phyloP scores from a whole-genome alignment of 306 rosid genomes.

The Luffa acutangula region DNA sequence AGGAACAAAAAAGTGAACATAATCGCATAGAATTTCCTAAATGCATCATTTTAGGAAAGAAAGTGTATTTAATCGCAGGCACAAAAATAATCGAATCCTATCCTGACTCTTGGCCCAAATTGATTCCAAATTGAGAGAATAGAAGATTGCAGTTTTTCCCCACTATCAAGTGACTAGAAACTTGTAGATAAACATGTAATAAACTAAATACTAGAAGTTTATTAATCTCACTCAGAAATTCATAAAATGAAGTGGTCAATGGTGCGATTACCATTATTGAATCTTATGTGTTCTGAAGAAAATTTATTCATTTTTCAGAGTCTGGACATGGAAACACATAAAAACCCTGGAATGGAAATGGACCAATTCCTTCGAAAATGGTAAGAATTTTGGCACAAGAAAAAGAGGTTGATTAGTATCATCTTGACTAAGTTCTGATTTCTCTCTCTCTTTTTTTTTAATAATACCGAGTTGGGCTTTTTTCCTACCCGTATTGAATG shows the following conservation, averaged over 20 bases:
- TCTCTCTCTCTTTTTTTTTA: too few relatives aligned
- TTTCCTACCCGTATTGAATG: too few relatives aligned
- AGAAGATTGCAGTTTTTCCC: neutral
- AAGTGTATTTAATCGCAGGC: neutral
- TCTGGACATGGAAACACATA: too few relatives aligned
- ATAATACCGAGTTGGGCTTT: too few relatives aligned
- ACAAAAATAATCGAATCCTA: neutral
- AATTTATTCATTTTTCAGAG: too few relatives aligned
- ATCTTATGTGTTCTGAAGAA: too few relatives aligned
- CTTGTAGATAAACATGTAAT: neutral
- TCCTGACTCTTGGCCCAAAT: neutral
- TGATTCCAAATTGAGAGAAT: neutral
- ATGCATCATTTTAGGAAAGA: neutral
- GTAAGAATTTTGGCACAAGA: neutral
- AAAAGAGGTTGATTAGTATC: neutral
- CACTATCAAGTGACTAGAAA: neutral
- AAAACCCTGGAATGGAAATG: too few relatives aligned
- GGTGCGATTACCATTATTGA: too few relatives aligned
- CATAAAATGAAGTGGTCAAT: too few relatives aligned
- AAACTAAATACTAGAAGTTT: neutral
- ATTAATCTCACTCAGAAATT: neutral
- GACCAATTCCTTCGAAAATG: too few relatives aligned
- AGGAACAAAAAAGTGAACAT: neutral
- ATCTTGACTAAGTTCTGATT: too few relatives aligned
- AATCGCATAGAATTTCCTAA: neutral